Evolutionary conservation across 148 eudicot genomes (phyloP), one percentile per base, ranked within the genome.

Genomic region (Limonium bicolor): DNA sequence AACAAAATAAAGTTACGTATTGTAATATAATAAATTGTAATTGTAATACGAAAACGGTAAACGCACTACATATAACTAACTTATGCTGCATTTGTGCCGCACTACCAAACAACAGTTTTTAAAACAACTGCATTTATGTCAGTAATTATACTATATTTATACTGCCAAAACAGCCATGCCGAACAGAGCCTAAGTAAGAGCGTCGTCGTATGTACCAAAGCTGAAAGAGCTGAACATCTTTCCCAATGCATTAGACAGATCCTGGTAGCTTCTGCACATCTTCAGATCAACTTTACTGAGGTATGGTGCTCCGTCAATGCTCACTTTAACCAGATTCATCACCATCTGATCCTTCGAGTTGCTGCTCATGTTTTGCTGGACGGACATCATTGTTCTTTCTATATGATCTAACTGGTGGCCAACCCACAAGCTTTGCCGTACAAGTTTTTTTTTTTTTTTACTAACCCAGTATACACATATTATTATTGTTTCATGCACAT

Each of bases 301-400:
- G 69, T 86, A 86, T 2, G 96, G 96, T 46, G 96, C 93, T 18
- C 96, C 96, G 38, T 81, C 87, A 74, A 81, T 58, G 76, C 96
- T 81, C 21, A 86, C 96, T 66, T 86, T 86, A 60, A 86, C 86
- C 26, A 77, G 53, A 14, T 46, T n/a, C n/a, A 39, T 38, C 22
- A 6, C 34, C 36, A 41, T 41, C 60, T 41, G 54, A 26, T n/a
- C n/a, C n/a, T 60, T 59, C 33, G 15, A 52, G 36, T 16, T 9
- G 36, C 50, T 27, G 55, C 50, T 70, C 80, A 69, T 70, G n/a
- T n/a, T n/a, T n/a, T n/a, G n/a, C 46, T 81, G 74, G 37, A 63
- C 76, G 24, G 83, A 56, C 63, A 86, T 12, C 25, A 72, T 70
- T n/a, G 56, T 80, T 85, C 66, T 85, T 85, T 27, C 95, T 70